Evolutionary conservation across 2,329 filamentous ascomycete genomes (phyloP), one percentile per base, ranked within the genome.

Genomic region (Aspergillus fumigatiaffinis): DNA sequence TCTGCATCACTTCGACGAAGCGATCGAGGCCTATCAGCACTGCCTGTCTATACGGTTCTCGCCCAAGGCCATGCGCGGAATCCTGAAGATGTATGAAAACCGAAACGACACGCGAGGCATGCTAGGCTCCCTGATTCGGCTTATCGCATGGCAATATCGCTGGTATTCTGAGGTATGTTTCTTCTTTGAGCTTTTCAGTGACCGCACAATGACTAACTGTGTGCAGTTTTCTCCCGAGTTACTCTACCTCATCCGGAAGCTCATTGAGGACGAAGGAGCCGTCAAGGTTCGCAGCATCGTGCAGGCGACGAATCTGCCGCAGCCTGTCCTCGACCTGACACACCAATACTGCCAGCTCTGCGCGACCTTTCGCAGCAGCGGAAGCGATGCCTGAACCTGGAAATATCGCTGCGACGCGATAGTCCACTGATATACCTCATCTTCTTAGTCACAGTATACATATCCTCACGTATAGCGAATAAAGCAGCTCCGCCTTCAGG

Each of bases 251-350:
- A 90, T 97, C 68, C 88, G 94, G 60, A 92, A 90, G 64, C 81
- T 99, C 64, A 99, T 99, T 71, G 94, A 97, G 76, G 92, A 97
- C 65, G 94, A 99, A 76, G 94, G 94, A 57, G 93, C 93, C 1
- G 91, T 99, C 74, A 99, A 99, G 78, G 90, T 99, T 54, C 85
- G 94, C 70, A 97, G 92, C 74, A 96, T 99, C 70, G 92, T 99
- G 54, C 94, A 99, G 76, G 92, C 93, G 1, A 97, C 93, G 2
- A 96, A 90, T 73, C 78, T 99, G 60, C 92, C 93, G 10, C 94
- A 97, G 76, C 87, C 90, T 58, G 92, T 99, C 42, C 82, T 97
- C 54, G 93, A 97, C 72, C 79, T 99, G 58, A 97, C 94, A 26
- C 93, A 99, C 74, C 90, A 97, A 72, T 99, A 99, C 72, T 94